These are phyloP conservation scores for Epichloe sp. DNA, from an alignment of 2,329 filamentous ascomycete genomes.

Conservation along the genomic window DNA sequence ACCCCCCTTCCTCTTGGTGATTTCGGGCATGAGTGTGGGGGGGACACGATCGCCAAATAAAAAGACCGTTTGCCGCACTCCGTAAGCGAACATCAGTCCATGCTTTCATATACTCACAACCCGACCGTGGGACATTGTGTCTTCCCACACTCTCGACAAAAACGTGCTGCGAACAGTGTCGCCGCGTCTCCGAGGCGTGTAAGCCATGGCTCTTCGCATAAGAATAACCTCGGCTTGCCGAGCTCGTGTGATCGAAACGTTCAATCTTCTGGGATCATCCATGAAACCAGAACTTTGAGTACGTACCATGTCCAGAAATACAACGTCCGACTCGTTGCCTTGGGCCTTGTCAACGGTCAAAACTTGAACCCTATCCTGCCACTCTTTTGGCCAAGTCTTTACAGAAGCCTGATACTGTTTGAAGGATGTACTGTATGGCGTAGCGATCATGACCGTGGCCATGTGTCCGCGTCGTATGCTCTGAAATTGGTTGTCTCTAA, in stretches of 20 bases:
- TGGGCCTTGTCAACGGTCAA: constrained; percentile 33
- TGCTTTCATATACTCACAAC: background rate
- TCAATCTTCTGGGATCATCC: constrained; percentile 30
- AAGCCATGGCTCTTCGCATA: constrained; percentile 27
- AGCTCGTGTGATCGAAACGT: constrained; percentile 32
- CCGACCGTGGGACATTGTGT: constrained; percentile 11
- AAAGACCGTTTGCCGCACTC: background rate
- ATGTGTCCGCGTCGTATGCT: constrained; percentile 12
- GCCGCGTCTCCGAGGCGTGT: background rate
- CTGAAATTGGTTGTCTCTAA: constrained; percentile 1
- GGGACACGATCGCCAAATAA: too few relatives aligned
- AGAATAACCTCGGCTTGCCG: constrained; percentile 31
- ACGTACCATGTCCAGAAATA: constrained; percentile 34
- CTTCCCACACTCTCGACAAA: constrained; percentile 19
- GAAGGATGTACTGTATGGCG: constrained; percentile 28
- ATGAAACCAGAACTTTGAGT: constrained; percentile 25
- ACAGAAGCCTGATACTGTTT: constrained; percentile 21
- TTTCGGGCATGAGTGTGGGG: too few relatives aligned
- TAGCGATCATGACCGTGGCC: constrained; percentile 30
- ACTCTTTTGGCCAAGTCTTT: constrained; percentile 14
- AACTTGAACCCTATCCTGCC: constrained; percentile 22
- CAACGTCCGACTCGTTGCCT: constrained; percentile 34
- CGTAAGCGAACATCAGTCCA: background rate
- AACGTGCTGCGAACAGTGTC: constrained; percentile 9
- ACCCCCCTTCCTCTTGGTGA: too few relatives aligned